Conservation (phyloP, 2,329 filamentous ascomycete genomes). For the Fusarium siculi region DNA sequence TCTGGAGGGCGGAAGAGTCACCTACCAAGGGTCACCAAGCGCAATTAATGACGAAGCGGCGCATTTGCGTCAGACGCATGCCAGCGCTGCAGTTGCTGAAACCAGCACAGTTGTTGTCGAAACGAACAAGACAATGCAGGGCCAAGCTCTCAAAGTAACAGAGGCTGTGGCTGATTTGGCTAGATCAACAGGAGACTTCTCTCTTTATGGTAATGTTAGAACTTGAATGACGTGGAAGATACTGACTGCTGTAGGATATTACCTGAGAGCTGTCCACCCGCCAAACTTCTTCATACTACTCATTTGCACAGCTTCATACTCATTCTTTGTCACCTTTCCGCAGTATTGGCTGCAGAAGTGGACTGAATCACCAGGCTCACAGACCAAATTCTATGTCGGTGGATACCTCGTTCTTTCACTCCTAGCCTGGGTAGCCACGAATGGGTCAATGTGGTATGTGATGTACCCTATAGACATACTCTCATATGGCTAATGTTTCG, state of each 20-base stretch:
- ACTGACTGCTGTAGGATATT: neutral
- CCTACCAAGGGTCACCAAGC: neutral
- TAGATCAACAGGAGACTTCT: neutral
- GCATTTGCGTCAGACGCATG: neutral
- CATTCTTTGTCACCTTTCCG: neutral
- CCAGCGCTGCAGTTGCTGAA: accelerated
- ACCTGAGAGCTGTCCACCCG: neutral
- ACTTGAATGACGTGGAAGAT: accelerated
- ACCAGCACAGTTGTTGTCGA: accelerated
- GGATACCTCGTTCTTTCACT: neutral
- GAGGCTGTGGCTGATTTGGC: neutral
- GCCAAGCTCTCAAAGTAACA: neutral
- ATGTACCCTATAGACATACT: no score
- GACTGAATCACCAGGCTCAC: neutral
- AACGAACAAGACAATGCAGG: neutral
- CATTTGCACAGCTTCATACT: neutral
- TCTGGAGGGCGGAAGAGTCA: neutral
- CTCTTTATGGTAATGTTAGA: neutral
- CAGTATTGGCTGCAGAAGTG: neutral
- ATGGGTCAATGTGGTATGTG: conserved; percentile 1
- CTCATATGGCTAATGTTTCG: accelerated
- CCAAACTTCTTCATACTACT: neutral
- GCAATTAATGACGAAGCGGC: neutral
- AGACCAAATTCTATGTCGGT: neutral
- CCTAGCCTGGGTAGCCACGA: neutral